Evolutionary conservation across 768 basidiomycete genomes (phyloP).

Genomic region (Suillus spraguei): DNA sequence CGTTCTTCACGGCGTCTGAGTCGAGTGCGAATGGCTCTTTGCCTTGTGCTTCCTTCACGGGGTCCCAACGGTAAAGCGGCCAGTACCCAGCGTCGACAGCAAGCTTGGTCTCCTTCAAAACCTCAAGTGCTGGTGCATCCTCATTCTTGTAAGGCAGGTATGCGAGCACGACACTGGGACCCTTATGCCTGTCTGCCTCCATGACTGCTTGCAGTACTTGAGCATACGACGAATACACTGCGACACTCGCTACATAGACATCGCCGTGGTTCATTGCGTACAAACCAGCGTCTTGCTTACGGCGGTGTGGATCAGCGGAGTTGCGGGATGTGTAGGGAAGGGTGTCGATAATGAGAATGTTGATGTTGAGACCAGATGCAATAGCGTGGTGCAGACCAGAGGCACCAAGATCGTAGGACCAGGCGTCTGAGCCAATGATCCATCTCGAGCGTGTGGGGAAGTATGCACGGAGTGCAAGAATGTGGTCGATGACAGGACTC

Average conservation of each 20-base stretch:
- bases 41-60: constrained; percentile 71
- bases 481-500: constrained; percentile 51
- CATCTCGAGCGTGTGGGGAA: constrained; percentile 78
- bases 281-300: constrained; percentile 95
- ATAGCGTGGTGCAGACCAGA: constrained; percentile 96
- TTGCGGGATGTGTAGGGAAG: constrained; percentile 84
- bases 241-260: constrained; percentile 93
- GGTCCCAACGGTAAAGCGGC: constrained; percentile 99
- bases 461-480: constrained; percentile 61
- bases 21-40: constrained; percentile 91
- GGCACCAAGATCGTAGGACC: constrained; percentile 96
- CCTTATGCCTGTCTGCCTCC: constrained; percentile 89
- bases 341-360: constrained; percentile 94
- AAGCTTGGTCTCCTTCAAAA: constrained; percentile 97
- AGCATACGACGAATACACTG: constrained; percentile 93
- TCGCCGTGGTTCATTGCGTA: constrained; percentile 99
- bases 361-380: constrained; percentile 88
- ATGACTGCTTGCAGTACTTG: constrained; percentile 90
- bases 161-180: constrained; percentile 90
- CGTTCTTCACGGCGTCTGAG: constrained; percentile 92
- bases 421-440: constrained; percentile 98
- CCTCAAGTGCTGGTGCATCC: constrained; percentile 74
- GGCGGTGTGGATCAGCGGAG: constrained; percentile 64
- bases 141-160: constrained; percentile 91
- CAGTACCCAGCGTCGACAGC: constrained; percentile 97